Conservation (phyloP, 2,329 filamentous ascomycete species). For the Sclerotinia trifoliorum region DNA sequence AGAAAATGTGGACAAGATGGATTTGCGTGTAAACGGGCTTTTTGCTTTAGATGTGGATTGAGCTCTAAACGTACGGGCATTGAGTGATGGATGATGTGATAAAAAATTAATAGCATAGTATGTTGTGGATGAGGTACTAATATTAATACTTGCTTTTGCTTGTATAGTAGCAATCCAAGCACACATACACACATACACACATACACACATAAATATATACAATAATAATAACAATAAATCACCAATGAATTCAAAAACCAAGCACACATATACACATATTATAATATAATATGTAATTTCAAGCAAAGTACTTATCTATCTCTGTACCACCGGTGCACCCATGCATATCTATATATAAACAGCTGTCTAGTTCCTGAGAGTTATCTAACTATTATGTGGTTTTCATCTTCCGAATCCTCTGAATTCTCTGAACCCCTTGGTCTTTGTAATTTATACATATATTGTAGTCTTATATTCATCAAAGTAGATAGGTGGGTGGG, state of each 20-base stretch:
- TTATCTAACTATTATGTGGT: no score
- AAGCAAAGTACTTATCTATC: background rate
- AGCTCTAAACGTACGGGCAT: background rate
- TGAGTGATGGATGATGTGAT: background rate
- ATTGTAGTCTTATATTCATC: no score
- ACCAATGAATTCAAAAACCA: background rate
- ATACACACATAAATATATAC: no score
- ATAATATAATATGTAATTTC: no score
- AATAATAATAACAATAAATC: background rate
- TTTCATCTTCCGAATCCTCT: no score
- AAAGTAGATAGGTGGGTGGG: no score
- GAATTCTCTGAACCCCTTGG: no score
- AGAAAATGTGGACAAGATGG: conserved; percentile 55
- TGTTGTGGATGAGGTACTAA: background rate
- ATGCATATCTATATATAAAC: no score
- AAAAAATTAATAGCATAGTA: background rate
- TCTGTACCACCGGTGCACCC: background rate
- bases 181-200: background rate
- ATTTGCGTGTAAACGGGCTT: conserved; percentile 55
- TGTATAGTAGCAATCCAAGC: background rate
- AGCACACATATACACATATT: no score
- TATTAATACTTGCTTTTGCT: background rate
- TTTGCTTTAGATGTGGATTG: conserved; percentile 55
- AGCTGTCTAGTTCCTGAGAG: no score
- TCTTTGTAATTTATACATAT: no score